Conservation (phyloP, 495 filamentous ascomycete species). For the Aspergillus wentii region DNA sequence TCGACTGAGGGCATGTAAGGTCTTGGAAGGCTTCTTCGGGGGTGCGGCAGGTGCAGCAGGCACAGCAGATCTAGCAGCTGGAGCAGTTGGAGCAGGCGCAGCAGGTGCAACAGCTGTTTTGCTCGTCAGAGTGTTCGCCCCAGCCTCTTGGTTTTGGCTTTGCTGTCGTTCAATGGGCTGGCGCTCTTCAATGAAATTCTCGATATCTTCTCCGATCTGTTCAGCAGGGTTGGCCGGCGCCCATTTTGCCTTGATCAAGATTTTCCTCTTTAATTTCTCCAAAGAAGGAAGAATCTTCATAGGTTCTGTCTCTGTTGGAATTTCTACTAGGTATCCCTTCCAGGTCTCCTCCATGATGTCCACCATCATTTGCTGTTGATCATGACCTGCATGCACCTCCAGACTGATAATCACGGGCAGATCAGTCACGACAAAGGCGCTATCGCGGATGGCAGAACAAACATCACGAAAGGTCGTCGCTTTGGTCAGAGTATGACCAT, state of each 20-base stretch:
- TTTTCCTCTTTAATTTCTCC: slow-evolving; percentile 63
- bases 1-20: slow-evolving; percentile 65
- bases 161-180: slow-evolving; percentile 3
- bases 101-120: too few species aligned
- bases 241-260: slow-evolving; percentile 88
- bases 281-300: slow-evolving; percentile 56
- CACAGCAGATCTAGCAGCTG: slow-evolving; percentile 2
- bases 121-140: too few species aligned
- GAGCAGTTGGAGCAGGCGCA: slow-evolving; percentile 6
- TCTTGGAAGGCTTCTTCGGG: slow-evolving; percentile 58
- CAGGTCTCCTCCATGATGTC: slow-evolving; percentile 81
- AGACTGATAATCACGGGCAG: slow-evolving; percentile 84
- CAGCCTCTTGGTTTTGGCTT: slow-evolving; percentile 4
- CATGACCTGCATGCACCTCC: slow-evolving; percentile 74
- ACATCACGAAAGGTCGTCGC: slow-evolving; percentile 81
- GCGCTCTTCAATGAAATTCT: slow-evolving; percentile 17
- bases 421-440: slow-evolving; percentile 69
- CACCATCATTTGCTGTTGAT: slow-evolving; percentile 86
- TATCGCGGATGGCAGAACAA: slow-evolving; percentile 70
- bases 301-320: slow-evolving; percentile 42
- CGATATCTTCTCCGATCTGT: slow-evolving; percentile 23
- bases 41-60: slow-evolving; percentile 6
- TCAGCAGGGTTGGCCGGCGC: slow-evolving; percentile 35
- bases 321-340: slow-evolving; percentile 62
- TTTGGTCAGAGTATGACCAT: slow-evolving; percentile 88